Percentiles rank a stretch among this genome's conserved stretches.
Conservation (phyloP, 176 grass and related monocot genomes). For the Neostapfia colusana region DNA sequence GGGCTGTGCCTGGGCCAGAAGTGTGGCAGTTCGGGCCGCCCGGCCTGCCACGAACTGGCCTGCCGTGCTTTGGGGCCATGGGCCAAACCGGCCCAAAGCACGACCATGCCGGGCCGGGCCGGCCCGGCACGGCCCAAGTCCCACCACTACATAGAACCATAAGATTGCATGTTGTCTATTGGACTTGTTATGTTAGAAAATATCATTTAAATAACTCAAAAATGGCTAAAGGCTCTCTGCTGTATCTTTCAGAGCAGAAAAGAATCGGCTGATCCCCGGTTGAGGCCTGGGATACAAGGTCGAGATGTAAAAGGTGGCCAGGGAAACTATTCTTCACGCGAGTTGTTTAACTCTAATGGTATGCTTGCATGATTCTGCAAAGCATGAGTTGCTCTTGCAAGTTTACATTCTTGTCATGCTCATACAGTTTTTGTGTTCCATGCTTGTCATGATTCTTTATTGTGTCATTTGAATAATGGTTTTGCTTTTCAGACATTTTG, state of each 20-base stretch:
- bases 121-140: too few species aligned
- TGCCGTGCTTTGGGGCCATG: too few species aligned
- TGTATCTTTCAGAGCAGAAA: slow-evolving; percentile 42
- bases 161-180: neutral
- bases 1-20: too few species aligned
- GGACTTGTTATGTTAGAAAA: neutral
- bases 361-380: slow-evolving; percentile 24
- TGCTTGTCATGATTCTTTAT: too few species aligned
- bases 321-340: slow-evolving; percentile 55
- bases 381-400: slow-evolving; percentile 7
- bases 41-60: too few species aligned
- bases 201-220: neutral
- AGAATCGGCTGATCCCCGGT: slow-evolving; percentile 55
- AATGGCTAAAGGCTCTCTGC: slow-evolving; percentile 3
- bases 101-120: too few species aligned
- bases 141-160: slow-evolving; percentile 10
- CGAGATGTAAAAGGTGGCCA: slow-evolving; percentile 62
- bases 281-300: slow-evolving; percentile 53
- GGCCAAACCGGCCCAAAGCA: too few species aligned
- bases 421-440: neutral
- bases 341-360: slow-evolving; percentile 55
- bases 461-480: neutral
- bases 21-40: too few species aligned
- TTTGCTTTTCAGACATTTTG: neutral
- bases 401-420: neutral